Evolutionary conservation across 2,329 filamentous ascomycete genomes (phyloP).

Genomic region (Fusarium nurragi): DNA sequence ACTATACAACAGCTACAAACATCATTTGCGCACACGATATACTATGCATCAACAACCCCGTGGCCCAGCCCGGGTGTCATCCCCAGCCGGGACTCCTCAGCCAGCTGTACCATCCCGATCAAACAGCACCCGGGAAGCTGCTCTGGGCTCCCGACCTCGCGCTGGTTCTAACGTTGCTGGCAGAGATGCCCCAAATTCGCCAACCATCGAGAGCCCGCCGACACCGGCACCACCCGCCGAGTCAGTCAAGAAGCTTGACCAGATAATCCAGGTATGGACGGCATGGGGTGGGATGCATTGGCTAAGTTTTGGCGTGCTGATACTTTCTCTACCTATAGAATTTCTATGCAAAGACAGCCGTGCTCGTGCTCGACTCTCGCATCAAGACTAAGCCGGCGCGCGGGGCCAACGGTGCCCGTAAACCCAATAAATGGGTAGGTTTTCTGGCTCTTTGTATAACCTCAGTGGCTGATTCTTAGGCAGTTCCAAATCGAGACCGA

Average conservation of each 20-base stretch:
- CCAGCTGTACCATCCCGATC: conserved; percentile 73
- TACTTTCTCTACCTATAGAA: conserved; percentile 67
- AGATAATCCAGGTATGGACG: conserved; percentile 82
- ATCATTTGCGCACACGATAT: conserved; percentile 16
- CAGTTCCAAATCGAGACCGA: conserved; percentile 96
- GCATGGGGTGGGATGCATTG: neutral
- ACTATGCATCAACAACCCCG: conserved; percentile 91
- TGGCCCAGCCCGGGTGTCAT: conserved; percentile 75
- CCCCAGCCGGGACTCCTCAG: conserved; percentile 76
- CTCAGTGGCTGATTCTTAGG: conserved; percentile 23
- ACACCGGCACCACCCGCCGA: conserved; percentile 68
- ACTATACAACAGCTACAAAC: conserved; percentile 11
- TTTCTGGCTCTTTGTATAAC: neutral
- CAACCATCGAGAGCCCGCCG: conserved; percentile 57
- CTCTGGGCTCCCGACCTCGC: conserved; percentile 53
- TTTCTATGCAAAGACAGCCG: conserved; percentile 87
- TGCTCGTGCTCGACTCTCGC: conserved; percentile 83
- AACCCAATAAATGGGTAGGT: conserved; percentile 88
- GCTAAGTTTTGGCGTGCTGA: conserved; percentile 14
- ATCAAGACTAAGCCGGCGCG: conserved; percentile 70
- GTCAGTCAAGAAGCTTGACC: conserved; percentile 82
- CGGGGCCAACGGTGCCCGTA: conserved; percentile 57
- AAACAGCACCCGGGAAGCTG: conserved; percentile 77
- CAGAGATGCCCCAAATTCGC: conserved; percentile 56
- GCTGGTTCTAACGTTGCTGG: conserved; percentile 55